Base-by-base conservation (phyloP, 352 stramenopile species). In the Globisporangium cederbergense region DNA sequence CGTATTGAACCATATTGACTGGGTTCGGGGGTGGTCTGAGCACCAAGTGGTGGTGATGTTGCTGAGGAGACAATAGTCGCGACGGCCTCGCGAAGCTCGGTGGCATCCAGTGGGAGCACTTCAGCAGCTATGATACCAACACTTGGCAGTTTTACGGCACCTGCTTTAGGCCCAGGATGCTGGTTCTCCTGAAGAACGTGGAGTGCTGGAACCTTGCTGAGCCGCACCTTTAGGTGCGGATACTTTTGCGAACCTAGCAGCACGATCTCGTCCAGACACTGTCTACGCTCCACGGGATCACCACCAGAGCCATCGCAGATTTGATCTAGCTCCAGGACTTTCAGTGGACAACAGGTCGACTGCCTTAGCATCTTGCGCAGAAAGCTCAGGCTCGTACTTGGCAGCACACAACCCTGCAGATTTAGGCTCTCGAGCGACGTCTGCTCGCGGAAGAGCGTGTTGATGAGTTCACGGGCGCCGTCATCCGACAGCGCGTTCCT, bases 401-500 rank as follows among this genome's bases (percentile, higher is more conserved):
- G 75, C 3, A 89, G 64, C 2, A 55, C 68, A 32, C 79, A 86
- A 0, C 49, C 60, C 2, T 72, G 67, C 28, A 89, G 38, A 4
- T 83, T 59, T 1, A 89, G 66, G 10, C 57, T 53, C 7, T 65
- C 57, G 2, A 88, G 22, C 9, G 65, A 59, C 14, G 65, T 55
- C 36, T 64, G 62, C 42, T 77, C 36, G 3, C 65, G 64, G 34
- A 79, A 82, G 11, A 78, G 58, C 20, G 66, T 64, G 9, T 62
- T 64, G 18, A 74, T 61, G 3, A 89, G 46, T 5, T 85, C 75
- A 0, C 73, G 72, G 34, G 80, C 62, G 0, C 62, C 70, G 18
- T 79, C 70, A 4, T 81, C 72, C 0, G 68, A 70, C 5, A 89
- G 59, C 8, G 59, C 46, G 34, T 89, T 89, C 0, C 68, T 62